A percentile compares a stretch with the other conserved stretches of the same genome.
Conservation (phyloP, 1,139 yeast genomes). For the Pichia terricola region DNA sequence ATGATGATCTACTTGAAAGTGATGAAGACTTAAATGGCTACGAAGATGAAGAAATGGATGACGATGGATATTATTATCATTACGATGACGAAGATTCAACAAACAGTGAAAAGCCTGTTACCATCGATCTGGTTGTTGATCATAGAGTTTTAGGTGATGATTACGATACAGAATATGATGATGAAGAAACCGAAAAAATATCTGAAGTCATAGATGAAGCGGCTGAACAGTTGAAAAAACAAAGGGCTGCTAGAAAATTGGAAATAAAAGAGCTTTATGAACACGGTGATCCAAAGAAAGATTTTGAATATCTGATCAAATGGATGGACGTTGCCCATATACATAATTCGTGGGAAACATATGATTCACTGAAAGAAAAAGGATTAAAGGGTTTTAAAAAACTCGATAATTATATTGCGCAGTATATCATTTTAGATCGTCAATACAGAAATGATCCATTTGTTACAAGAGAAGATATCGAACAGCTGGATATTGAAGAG, state of each 20-base stretch:
- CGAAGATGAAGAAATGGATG: conserved; percentile 27
- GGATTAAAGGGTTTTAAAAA: conserved; percentile 67
- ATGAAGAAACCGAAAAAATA: conserved; percentile 13
- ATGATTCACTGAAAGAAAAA: conserved; percentile 39
- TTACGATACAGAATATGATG: conserved; percentile 22
- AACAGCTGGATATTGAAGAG: conserved; percentile 83
- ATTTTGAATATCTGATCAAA: conserved; percentile 61
- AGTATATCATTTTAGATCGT: conserved; percentile 60
- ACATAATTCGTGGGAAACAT: conserved; percentile 92
- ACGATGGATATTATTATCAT: conserved; percentile 36
- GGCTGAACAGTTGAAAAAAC: conserved; percentile 4
- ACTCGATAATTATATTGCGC: conserved; percentile 83
- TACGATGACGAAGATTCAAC: conserved; percentile 22
- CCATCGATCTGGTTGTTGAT: conserved; percentile 46
- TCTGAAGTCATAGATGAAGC: background rate
- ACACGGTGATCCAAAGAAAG: conserved; percentile 44
- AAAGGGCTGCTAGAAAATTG: conserved; percentile 7
- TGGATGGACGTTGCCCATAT: conserved; percentile 87
- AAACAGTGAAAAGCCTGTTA: conserved; percentile 22
- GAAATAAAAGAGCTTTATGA: conserved; percentile 19
- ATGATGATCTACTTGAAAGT: conserved; percentile 44
- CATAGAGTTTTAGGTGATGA: conserved; percentile 36
- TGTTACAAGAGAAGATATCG: conserved; percentile 84
- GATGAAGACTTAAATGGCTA: conserved; percentile 35
- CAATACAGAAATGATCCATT: conserved; percentile 69